Evolutionary conservation across 1,284 basidiomycete genomes (phyloP).

Genomic region (Cryptococcus amylolentus): DNA sequence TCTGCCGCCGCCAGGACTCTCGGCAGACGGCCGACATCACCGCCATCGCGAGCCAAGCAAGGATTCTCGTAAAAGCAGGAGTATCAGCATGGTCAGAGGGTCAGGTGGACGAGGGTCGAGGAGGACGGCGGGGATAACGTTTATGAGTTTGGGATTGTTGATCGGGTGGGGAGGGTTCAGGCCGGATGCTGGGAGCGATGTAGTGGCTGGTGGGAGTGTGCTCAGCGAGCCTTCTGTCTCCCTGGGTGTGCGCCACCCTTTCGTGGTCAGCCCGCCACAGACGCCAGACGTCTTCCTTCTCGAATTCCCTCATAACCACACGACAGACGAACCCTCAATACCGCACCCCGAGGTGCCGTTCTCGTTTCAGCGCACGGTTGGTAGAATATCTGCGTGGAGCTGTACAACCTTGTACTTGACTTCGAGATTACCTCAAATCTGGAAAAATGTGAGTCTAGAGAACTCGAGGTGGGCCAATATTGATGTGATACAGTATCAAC

Average conservation of each 20-base stretch:
- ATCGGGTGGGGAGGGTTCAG: conserved; percentile 19
- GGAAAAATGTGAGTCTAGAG: conserved; percentile 78
- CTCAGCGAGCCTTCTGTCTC: too few species aligned
- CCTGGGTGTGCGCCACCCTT: too few species aligned
- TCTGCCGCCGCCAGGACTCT: conserved; percentile 2
- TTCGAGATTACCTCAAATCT: conserved; percentile 87
- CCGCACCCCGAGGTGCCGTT: conserved; percentile 21
- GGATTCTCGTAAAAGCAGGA: conserved; percentile 22
- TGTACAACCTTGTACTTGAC: conserved; percentile 89
- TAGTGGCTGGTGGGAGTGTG: not conserved
- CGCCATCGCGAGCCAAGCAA: conserved; percentile 10
- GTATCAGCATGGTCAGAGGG: conserved; percentile 32
- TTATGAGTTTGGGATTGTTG: conserved; percentile 44
- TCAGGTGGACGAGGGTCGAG: conserved; percentile 27
- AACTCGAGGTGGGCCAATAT: not conserved
- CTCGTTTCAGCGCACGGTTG: conserved; percentile 59
- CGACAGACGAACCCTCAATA: not conserved
- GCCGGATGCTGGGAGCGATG: not conserved
- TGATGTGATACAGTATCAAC: conserved; percentile 60
- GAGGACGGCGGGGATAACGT: conserved; percentile 46
- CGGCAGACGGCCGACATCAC: not conserved
- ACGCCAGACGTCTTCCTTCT: not conserved
- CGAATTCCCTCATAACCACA: not conserved
- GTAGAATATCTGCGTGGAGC: conserved; percentile 84
- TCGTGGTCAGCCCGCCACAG: too few species aligned